Base-by-base conservation (phyloP, 2,329 filamentous ascomycete genomes). In the Colletotrichum tanaceti region DNA sequence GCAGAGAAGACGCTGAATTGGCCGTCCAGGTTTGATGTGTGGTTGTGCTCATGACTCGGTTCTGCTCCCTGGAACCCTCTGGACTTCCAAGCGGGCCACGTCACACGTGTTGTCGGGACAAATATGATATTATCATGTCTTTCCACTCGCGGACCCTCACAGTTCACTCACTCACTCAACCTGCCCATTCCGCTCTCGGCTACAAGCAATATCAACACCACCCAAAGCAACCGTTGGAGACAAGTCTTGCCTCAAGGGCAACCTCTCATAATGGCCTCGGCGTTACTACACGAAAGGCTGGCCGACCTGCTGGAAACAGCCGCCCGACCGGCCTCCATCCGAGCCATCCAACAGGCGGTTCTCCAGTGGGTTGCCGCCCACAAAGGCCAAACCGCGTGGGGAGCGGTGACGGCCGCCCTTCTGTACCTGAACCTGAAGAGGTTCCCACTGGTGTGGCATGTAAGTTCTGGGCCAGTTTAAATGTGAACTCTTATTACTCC, bases 381-480 rank as follows among this genome's bases (percentile, higher is more conserved):
- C 24, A 58, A 58, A 35, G 18, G 18, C 54, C 24, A 46, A 18
- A 11, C 39, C 16, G 13, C n/a, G n/a, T 58, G 41, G 54, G 54
- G 24, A 35, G 54, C 43, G 2, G 54, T 32, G 16, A 35, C 54
- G 6, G 41, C 24, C 5, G 18, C 41, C 20, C 39, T 58, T 5
- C n/a, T 58, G 18, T 58, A 58, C 41, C 18, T 22, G 9, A 58
- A 58, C 18, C 5, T 58, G 5, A 58, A 58, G 18, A 58, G 54
- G 11, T 20, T 58, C 20, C 54, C 54, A 16, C 20, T 58, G 1
- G 18, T 35, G 5, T 58, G 54, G 54, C 54, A 58, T 46, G 54
- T 58, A 9, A 58, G 54, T 58, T 9, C n/a, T n/a, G 3, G 13
- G 5, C 11, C 10, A n/a, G 14, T n/a, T 4, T 10, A n/a, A n/a